These are phyloP conservation scores for Eucalyptus cloeziana DNA, from an alignment of 345 rosid species.

Conservation along the genomic window DNA sequence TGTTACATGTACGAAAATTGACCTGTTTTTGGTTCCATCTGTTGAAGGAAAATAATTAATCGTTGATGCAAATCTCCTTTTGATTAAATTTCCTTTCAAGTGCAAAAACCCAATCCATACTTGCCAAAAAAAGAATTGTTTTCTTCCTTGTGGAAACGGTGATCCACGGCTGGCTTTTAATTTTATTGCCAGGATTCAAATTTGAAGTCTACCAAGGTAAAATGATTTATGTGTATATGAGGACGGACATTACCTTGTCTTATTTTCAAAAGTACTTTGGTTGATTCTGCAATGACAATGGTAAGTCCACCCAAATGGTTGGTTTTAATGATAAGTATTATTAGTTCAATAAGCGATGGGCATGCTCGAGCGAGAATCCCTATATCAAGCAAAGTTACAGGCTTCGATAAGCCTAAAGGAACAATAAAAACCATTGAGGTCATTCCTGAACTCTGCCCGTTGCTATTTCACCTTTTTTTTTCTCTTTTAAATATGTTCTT, in stretches of 20 bases:
- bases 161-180: background rate
- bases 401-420: background rate
- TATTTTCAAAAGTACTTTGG: background rate
- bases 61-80: background rate
- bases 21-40: background rate
- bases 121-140: background rate
- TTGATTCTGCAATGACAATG: background rate
- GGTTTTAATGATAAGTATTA: background rate
- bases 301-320: background rate
- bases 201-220: background rate
- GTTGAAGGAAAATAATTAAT: background rate
- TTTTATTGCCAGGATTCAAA: background rate
- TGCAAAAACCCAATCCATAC: background rate
- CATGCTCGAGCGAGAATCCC: background rate
- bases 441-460: background rate
- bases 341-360: background rate
- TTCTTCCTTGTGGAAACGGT: background rate
- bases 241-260: background rate
- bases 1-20: background rate
- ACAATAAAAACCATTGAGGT: background rate
- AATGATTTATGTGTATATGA: background rate
- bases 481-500: too few species aligned
- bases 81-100: background rate
- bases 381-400: background rate
- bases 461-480: background rate